Evolutionary conservation across 768 basidiomycete species (phyloP), one percentile per base, ranked within the genome.

Genomic region (Lactarius psammicola): DNA sequence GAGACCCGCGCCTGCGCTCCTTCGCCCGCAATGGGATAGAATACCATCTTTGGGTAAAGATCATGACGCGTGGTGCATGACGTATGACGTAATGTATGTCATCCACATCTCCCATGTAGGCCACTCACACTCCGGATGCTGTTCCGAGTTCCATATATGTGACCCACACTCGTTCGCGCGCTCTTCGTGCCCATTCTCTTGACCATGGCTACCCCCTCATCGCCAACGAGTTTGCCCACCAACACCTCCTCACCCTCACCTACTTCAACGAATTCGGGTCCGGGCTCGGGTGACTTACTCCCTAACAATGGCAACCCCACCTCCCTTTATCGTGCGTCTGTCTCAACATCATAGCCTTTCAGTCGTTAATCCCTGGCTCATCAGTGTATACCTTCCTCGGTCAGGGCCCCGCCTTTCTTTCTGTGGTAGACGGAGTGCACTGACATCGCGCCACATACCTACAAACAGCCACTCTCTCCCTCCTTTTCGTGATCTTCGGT

Each of bases 341-440:
- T 46, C 20, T 20, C 3, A 4, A 9, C 6, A 3, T 60, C 28
- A 18, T 28, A 46, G 10, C 20, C 23, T 44, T 30, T 42, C 31
- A 10, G 18, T 28, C 26, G 33, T 33, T 31, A 13, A 55, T 20
- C 28, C n/a, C 44, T 23, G 11, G 26, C 28, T 10, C n/a, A 23
- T 10, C 59, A 60, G 59, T 60, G n/a, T 60, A 60, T 17, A 60
- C 59, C 10, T 60, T 60, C 46, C 4, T 46, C 44, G 58, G 40
- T 59, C 18, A 59, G 34, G 11, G 31, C 58, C 11, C 11, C 38
- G 13, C 58, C 13, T 10, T 7, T n/a, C 30, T 44, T 4, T 55
- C 30, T 17, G 53, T 28, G 13, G 5, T 33, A 11, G 15, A 3
- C 6, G 18, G 6, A 42, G 44, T 23, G 10, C n/a, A 46, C 44